These are phyloP conservation scores for Physcomitrium patens DNA, from an alignment of 225 moss, liverwort and hornwort genomes.

Conservation along the genomic window DNA sequence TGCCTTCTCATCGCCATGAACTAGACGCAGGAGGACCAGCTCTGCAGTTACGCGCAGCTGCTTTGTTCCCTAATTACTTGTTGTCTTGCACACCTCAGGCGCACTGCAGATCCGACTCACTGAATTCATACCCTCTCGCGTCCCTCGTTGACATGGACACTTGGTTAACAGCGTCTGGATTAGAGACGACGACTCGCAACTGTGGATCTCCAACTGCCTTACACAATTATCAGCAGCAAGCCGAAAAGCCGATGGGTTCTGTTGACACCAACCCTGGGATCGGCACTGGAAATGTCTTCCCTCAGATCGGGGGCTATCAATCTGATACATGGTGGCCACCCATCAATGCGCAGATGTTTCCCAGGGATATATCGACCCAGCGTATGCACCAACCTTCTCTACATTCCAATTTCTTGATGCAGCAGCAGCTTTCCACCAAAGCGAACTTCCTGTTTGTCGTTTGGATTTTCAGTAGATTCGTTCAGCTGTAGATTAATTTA, in stretches of 20 bases:
- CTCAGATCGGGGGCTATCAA: slow-evolving; percentile 61
- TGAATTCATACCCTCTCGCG: slow-evolving; percentile 27
- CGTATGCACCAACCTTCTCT: slow-evolving; percentile 25
- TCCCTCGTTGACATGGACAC: slow-evolving; percentile 37
- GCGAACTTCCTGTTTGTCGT: too few species aligned
- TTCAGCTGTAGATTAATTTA: too few species aligned
- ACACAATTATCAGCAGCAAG: slow-evolving; percentile 40
- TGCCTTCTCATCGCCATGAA: slow-evolving; percentile 62
- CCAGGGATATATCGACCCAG: slow-evolving; percentile 36
- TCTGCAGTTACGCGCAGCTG: slow-evolving; percentile 33
- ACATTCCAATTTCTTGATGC: neutral
- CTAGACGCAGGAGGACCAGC: slow-evolving; percentile 30
- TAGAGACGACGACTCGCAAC: slow-evolving; percentile 19
- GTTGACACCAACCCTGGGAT: slow-evolving; percentile 54
- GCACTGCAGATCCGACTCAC: slow-evolving; percentile 46
- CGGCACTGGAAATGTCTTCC: slow-evolving; percentile 48
- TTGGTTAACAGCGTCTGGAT: slow-evolving; percentile 52
- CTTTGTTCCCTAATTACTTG: slow-evolving; percentile 35
- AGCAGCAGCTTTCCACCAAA: too few species aligned
- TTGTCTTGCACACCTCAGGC: slow-evolving; percentile 46
- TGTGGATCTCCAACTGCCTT: slow-evolving; percentile 35
- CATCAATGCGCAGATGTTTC: slow-evolving; percentile 33
- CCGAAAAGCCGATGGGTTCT: slow-evolving; percentile 25
- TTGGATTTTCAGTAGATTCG: too few species aligned
- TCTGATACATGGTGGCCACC: slow-evolving; percentile 74